Conservation (phyloP, 2,329 filamentous ascomycete genomes). For the Sarocladium strictum region DNA sequence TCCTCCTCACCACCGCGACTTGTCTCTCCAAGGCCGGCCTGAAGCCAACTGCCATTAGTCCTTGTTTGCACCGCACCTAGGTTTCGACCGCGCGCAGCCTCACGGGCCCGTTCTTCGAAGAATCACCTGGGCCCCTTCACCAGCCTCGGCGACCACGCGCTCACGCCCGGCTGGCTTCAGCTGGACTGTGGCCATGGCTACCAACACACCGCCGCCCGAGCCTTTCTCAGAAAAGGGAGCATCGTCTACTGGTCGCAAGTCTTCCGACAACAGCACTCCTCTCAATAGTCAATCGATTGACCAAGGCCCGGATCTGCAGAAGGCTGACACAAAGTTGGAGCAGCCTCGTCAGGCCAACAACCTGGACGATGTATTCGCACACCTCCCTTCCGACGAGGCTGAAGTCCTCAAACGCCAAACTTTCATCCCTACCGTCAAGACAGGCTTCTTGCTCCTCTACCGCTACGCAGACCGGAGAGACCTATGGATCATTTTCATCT, state of each 20-base stretch:
- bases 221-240: not conserved
- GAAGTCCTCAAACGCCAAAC: conserved; percentile 56
- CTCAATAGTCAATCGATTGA: conserved; percentile 4
- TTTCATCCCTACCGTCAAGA: conserved; percentile 2
- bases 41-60: too few relatives aligned
- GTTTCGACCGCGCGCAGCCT: not conserved
- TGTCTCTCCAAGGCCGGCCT: too few relatives aligned
- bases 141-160: not conserved
- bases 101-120: not conserved
- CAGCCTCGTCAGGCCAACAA: not conserved
- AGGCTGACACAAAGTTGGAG: conserved; percentile 2
- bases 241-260: conserved; percentile 2
- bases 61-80: too few relatives aligned
- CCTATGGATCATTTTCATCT: conserved; percentile 8
- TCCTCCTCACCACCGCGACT: too few relatives aligned
- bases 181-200: not conserved
- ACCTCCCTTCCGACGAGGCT: conserved; percentile 56
- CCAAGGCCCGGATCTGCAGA: not conserved
- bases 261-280: not conserved
- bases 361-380: conserved; percentile 40
- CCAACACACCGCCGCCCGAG: not conserved
- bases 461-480: conserved; percentile 7
- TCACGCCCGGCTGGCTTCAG: not conserved
- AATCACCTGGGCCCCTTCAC: not conserved
- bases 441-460: conserved; percentile 7